Evolutionary conservation across 345 rosid species (phyloP).

Genomic region (rapeseed (Brassica napus)): DNA sequence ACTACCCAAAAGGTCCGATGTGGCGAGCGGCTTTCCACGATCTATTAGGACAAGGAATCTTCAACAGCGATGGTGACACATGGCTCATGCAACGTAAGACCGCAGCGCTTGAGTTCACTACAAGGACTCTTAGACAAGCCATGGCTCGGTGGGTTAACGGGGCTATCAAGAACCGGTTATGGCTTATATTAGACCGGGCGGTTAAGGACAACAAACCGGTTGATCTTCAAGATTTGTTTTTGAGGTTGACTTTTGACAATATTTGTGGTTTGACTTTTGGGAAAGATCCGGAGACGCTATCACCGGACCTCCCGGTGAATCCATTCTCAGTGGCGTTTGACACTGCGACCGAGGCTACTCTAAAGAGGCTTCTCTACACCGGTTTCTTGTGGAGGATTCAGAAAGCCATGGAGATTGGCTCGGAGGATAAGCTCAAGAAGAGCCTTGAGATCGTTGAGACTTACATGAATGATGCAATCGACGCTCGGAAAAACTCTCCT

Average conservation of each 20-base stretch:
- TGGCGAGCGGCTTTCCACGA: slow-evolving; percentile 87
- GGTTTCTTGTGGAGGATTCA: slow-evolving; percentile 66
- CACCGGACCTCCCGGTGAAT: slow-evolving; percentile 70
- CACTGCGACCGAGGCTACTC: slow-evolving; percentile 82
- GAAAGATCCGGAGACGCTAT: slow-evolving; percentile 78
- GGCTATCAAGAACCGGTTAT: slow-evolving; percentile 76
- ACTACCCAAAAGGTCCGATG: slow-evolving; percentile 85
- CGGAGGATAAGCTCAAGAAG: slow-evolving; percentile 54
- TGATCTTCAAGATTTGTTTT: slow-evolving; percentile 81
- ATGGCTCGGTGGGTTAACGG: slow-evolving; percentile 95
- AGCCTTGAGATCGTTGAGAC: slow-evolving; percentile 61
- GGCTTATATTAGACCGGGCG: slow-evolving; percentile 69
- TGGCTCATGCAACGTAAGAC: slow-evolving; percentile 93
- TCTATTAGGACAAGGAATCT: slow-evolving; percentile 83
- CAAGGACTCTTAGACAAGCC: slow-evolving; percentile 81
- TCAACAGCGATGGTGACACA: slow-evolving; percentile 87
- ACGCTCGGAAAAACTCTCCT: slow-evolving; percentile 62
- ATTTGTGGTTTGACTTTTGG: slow-evolving; percentile 91
- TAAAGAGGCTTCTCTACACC: slow-evolving; percentile 75
- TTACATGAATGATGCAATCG: slow-evolving; percentile 73
- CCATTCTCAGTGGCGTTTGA: slow-evolving; percentile 77
- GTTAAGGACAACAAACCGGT: slow-evolving; percentile 46
- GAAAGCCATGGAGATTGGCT: slow-evolving; percentile 61
- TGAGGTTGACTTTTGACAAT: slow-evolving; percentile 88
- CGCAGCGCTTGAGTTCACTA: slow-evolving; percentile 90